phyloP scores from a whole-genome alignment of 2,329 filamentous ascomycete species.

The Paraphaeosphaeria sporulosa region DNA sequence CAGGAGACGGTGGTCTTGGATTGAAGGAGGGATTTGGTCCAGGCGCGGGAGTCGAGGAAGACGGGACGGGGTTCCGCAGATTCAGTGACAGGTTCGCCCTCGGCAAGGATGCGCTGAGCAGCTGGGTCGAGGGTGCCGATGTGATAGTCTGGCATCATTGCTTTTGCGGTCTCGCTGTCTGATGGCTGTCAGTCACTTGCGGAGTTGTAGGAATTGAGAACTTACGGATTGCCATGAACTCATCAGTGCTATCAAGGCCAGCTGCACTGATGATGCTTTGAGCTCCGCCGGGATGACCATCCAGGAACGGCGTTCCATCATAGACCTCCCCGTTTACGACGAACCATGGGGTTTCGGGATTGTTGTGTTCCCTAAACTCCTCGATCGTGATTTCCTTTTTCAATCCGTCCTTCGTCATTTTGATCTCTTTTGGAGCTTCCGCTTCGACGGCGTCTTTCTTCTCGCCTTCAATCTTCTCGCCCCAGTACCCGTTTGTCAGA shows the following conservation, averaged over 20 bases:
- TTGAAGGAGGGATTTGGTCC: slow-evolving; percentile 77
- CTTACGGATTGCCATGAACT: slow-evolving; percentile 91
- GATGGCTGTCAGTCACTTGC: slow-evolving; percentile 34
- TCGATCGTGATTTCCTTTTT: slow-evolving; percentile 71
- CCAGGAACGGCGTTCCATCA: slow-evolving; percentile 80
- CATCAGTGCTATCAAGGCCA: slow-evolving; percentile 83
- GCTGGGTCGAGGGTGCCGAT: slow-evolving; percentile 76
- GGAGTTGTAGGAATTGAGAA: neutral
- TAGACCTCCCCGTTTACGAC: slow-evolving; percentile 89
- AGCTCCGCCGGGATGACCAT: slow-evolving; percentile 85
- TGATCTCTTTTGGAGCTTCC: slow-evolving; percentile 70
- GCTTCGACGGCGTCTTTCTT: slow-evolving; percentile 51
- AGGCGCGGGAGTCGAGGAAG: slow-evolving; percentile 76
- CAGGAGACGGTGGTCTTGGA: slow-evolving; percentile 73
- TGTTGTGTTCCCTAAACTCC: slow-evolving; percentile 74
- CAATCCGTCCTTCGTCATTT: slow-evolving; percentile 76
- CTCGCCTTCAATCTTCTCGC: slow-evolving; percentile 69
- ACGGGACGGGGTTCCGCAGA: slow-evolving; percentile 58
- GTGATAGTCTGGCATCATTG: slow-evolving; percentile 87
- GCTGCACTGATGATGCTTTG: slow-evolving; percentile 83
- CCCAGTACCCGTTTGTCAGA: slow-evolving; percentile 83
- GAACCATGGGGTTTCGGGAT: slow-evolving; percentile 78
- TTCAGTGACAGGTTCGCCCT: slow-evolving; percentile 52
- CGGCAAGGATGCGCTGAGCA: slow-evolving; percentile 63
- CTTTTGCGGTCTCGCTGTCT: slow-evolving; percentile 92